Conservation (phyloP, 306 rosid species). For the Lathyrus sativus region DNA sequence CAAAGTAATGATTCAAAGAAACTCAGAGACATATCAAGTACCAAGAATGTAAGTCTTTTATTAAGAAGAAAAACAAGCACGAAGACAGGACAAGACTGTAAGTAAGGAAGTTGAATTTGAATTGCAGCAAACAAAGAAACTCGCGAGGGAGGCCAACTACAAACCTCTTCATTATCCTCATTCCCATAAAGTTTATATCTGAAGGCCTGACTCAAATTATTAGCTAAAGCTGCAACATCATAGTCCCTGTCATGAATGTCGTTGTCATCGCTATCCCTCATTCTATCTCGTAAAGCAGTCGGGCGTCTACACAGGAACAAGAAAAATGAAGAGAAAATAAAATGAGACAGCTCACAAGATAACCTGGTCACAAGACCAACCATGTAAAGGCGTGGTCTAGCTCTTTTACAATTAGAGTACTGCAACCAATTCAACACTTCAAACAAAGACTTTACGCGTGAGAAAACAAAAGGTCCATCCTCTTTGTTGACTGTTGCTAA, state of each 20-base stretch:
- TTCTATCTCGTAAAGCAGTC: conserved; percentile 91
- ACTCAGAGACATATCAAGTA: too few species aligned
- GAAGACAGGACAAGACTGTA: too few species aligned
- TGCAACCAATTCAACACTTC: conserved; percentile 28
- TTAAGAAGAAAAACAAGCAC: too few species aligned
- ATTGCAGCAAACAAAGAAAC: too few species aligned
- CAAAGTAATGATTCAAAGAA: too few species aligned
- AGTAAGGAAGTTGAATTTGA: too few species aligned
- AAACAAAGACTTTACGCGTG: conserved; percentile 1
- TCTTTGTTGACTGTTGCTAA: conserved; percentile 12
- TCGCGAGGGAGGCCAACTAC: conserved; percentile 23
- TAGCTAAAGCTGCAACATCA: conserved; percentile 90
- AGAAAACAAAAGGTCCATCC: not conserved
- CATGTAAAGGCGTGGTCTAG: not conserved
- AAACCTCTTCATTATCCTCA: conserved; percentile 92
- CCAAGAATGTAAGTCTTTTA: too few species aligned
- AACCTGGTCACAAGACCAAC: conserved; percentile 33
- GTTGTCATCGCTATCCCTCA: conserved; percentile 93
- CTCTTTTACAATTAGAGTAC: conserved; percentile 1
- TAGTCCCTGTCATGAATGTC: conserved; percentile 90
- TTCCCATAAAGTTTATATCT: conserved; percentile 91
- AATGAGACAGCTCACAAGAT: conserved; percentile 8
- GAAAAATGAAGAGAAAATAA: conserved; percentile 18
- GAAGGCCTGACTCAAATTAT: conserved; percentile 92
- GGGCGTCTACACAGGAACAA: conserved; percentile 72